These are phyloP conservation scores for Wickerhamia fluorescens DNA, from an alignment of 805 yeast species.

Conservation along the genomic window DNA sequence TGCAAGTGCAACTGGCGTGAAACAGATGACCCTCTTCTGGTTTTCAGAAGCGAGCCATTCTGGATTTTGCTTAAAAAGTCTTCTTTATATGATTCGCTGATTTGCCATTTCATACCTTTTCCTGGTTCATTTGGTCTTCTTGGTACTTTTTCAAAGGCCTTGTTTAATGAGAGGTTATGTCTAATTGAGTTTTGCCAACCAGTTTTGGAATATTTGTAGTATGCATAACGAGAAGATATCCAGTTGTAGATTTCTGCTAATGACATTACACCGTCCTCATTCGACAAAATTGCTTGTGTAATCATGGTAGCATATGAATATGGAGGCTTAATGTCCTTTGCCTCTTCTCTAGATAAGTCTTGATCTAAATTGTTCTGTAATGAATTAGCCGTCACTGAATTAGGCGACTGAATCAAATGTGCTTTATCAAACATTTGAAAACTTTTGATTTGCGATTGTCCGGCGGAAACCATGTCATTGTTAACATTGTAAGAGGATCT, in stretches of 20 bases:
- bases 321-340: conserved; percentile 93
- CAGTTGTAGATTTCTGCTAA: conserved; percentile 88
- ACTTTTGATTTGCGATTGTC: conserved; percentile 25
- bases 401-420: conserved; percentile 30
- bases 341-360: conserved; percentile 82
- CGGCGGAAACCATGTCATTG: conserved; percentile 5
- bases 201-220: conserved; percentile 82
- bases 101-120: conserved; percentile 99
- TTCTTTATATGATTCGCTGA: conserved; percentile 72
- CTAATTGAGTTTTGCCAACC: conserved; percentile 99
- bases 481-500: conserved; percentile 5
- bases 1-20: conserved; percentile 75
- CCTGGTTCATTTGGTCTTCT: conserved; percentile 95
- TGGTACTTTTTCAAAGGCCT: conserved; percentile 97
- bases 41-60: conserved; percentile 65
- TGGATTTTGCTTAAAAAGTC: conserved; percentile 79
- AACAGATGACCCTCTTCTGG: conserved; percentile 74
- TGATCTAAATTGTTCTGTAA: conserved; percentile 42
- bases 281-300: conserved; percentile 90
- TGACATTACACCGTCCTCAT: conserved; percentile 81
- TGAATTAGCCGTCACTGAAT: conserved; percentile 33
- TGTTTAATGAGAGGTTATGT: conserved; percentile 88
- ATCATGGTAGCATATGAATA: conserved; percentile 97
- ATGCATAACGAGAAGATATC: conserved; percentile 83
- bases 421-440: conserved; percentile 51